phyloP scores from a whole-genome alignment of 2,329 filamentous ascomycete genomes.

The Pseudogymnoascus pannorum region DNA sequence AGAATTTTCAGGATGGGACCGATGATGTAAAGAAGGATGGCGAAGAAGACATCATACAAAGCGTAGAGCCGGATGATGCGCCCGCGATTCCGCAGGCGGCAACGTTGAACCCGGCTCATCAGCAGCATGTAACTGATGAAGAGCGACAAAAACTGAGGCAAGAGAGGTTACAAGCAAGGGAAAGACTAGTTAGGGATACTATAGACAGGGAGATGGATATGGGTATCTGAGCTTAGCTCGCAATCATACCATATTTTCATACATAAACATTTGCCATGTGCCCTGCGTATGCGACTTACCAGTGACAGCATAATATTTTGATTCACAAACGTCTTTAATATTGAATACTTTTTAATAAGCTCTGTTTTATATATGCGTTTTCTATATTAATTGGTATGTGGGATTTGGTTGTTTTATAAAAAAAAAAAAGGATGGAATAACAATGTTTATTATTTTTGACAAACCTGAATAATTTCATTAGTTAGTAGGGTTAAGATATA shows the following conservation, averaged over 20 bases:
- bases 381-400: background rate
- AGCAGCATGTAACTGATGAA: background rate
- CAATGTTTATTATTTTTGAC: background rate
- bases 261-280: background rate
- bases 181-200: conserved; percentile 15
- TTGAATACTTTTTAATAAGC: background rate
- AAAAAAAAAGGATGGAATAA: background rate
- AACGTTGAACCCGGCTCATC: background rate
- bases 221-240: conserved; percentile 1
- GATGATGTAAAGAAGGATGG: background rate
- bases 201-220: conserved; percentile 15
- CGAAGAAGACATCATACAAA: background rate
- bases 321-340: background rate
- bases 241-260: background rate
- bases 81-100: background rate
- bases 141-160: background rate
- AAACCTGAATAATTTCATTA: background rate
- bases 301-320: background rate
- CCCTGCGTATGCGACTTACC: background rate
- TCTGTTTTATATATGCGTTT: background rate
- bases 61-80: background rate
- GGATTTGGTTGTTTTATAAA: background rate
- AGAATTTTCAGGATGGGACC: background rate
- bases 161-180: conserved; percentile 11
- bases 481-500: background rate